These are phyloP conservation scores for Cryphonectria naterciae DNA, from an alignment of 2,329 filamentous ascomycete genomes.

Conservation along the genomic window DNA sequence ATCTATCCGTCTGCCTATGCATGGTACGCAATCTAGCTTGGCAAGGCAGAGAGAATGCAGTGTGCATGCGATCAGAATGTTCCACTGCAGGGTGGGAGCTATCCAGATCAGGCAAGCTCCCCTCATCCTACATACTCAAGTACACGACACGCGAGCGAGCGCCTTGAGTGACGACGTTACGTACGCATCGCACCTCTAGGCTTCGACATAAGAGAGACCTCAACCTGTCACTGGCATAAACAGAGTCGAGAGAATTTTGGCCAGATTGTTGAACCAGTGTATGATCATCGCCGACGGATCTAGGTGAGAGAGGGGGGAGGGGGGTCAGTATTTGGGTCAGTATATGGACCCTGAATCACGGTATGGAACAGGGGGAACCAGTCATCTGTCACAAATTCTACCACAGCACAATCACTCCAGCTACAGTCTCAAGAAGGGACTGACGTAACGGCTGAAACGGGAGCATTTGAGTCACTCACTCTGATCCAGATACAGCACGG, in stretches of 20 bases:
- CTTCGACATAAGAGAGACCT: slow-evolving; percentile 11
- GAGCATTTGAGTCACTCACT: neutral
- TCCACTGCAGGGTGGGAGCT: slow-evolving; percentile 14
- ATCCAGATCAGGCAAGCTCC: slow-evolving; percentile 24
- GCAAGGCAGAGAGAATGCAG: slow-evolving; percentile 4
- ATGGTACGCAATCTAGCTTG: slow-evolving; percentile 11
- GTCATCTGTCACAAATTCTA: neutral
- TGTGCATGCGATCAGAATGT: neutral
- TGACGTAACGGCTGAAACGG: slow-evolving; percentile 5
- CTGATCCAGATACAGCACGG: slow-evolving; percentile 5
- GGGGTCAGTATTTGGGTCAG: no score
- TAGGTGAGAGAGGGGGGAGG: neutral
- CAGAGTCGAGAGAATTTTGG: slow-evolving; percentile 15
- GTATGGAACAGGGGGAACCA: neutral
- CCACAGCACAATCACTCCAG: neutral
- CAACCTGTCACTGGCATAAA: slow-evolving; percentile 11
- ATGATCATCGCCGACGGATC: neutral
- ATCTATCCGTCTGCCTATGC: slow-evolving; percentile 12
- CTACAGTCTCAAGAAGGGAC: neutral
- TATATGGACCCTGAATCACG: neutral
- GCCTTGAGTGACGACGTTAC: neutral
- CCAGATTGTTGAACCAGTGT: neutral
- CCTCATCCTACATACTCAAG: neutral
- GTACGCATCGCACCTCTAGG: slow-evolving; percentile 8
- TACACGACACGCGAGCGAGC: neutral